A percentile compares a stretch with the other conserved stretches of the same genome.
Conservation (phyloP, 2,329 filamentous ascomycete species). For the Cladosporium colombiae region DNA sequence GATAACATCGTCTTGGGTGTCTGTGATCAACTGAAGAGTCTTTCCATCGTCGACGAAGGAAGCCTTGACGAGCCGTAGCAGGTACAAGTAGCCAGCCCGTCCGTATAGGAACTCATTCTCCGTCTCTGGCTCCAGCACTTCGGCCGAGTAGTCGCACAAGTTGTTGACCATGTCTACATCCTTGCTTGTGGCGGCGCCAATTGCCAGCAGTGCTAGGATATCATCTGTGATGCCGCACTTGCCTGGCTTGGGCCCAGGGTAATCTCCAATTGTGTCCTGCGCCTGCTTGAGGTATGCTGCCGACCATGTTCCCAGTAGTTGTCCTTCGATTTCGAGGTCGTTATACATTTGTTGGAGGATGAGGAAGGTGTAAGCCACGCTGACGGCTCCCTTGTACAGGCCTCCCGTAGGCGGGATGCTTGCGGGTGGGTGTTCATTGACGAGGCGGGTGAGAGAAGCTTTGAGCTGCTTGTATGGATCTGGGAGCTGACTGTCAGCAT, state of each 20-base stretch:
- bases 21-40: slow-evolving; percentile 54
- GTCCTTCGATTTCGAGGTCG: slow-evolving; percentile 48
- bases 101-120: slow-evolving; percentile 68
- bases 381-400: slow-evolving; percentile 53
- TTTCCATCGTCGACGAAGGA: slow-evolving; percentile 54
- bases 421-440: slow-evolving; percentile 50
- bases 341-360: slow-evolving; percentile 52
- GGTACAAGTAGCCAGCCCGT: slow-evolving; percentile 66
- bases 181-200: slow-evolving; percentile 52
- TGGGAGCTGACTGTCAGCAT: slow-evolving; percentile 18
- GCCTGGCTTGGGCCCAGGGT: slow-evolving; percentile 46
- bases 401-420: slow-evolving; percentile 49
- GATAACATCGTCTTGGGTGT: slow-evolving; percentile 58
- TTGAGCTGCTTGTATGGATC: slow-evolving; percentile 54
- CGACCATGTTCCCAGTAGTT: slow-evolving; percentile 51
- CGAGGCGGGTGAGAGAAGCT: slow-evolving; percentile 51
- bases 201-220: slow-evolving; percentile 51
- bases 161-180: slow-evolving; percentile 52
- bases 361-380: slow-evolving; percentile 53
- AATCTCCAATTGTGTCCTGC: slow-evolving; percentile 51
- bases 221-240: slow-evolving; percentile 55
- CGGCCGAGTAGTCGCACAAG: slow-evolving; percentile 52
- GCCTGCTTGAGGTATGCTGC: slow-evolving; percentile 54
- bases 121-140: slow-evolving; percentile 49
- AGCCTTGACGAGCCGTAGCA: slow-evolving; percentile 63